Percentiles rank a stretch among this genome's conserved stretches.
These are phyloP conservation scores for Paecilomyces formosus DNA, from an alignment of 2,329 filamentous ascomycete genomes.

Conservation along the genomic window DNA sequence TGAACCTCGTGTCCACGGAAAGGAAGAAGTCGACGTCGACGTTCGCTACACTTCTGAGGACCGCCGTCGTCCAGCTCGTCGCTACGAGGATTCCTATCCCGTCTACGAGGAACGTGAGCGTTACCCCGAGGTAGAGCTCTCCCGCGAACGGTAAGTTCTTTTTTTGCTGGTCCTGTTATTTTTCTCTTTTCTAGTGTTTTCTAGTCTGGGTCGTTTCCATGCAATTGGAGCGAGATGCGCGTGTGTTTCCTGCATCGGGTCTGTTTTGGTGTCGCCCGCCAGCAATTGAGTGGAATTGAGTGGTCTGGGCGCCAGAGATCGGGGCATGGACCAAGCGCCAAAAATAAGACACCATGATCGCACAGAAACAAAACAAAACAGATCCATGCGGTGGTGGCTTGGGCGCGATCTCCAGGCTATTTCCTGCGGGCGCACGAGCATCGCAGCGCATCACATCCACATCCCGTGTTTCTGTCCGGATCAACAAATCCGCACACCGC, in stretches of 20 bases:
- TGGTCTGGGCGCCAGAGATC: neutral
- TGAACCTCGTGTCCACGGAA: constrained; percentile 58
- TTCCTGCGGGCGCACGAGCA: constrained; percentile 10
- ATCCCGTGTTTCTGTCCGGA: constrained; percentile 1
- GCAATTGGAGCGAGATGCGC: neutral
- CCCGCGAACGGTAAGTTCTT: constrained; percentile 43
- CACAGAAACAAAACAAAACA: too few species aligned
- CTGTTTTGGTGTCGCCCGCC: too few species aligned
- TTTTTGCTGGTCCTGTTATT: constrained; percentile 11
- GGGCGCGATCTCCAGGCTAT: neutral
- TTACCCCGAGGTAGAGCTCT: constrained; percentile 43
- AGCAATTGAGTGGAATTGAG: neutral
- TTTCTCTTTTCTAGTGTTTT: constrained; percentile 4
- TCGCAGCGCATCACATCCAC: neutral
- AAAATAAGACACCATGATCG: neutral
- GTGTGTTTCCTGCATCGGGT: neutral
- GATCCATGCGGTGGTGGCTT: neutral
- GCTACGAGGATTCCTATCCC: constrained; percentile 31
- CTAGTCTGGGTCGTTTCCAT: neutral
- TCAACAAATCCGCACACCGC: constrained; percentile 8
- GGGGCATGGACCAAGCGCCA: neutral
- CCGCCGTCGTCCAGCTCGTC: constrained; percentile 58
- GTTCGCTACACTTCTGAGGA: constrained; percentile 53
- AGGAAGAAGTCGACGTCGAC: constrained; percentile 84
- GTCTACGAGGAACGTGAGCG: constrained; percentile 29